Evolutionary conservation across 306 rosid genomes (phyloP).

Genomic region (Abrus precatorius): DNA sequence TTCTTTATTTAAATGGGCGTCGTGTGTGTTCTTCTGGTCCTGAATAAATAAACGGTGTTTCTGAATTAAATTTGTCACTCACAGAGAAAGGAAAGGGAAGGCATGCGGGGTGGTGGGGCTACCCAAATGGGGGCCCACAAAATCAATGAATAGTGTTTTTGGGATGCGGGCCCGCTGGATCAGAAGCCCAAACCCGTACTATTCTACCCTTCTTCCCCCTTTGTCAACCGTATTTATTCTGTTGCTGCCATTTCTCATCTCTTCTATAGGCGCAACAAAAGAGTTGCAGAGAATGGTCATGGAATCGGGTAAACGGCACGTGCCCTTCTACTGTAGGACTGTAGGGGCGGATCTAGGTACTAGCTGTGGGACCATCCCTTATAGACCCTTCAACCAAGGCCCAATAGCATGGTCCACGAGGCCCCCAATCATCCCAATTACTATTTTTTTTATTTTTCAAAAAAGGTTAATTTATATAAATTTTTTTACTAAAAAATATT

Average conservation of each 20-base stretch:
- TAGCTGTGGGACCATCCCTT: slow-evolving; percentile 52
- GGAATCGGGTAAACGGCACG: slow-evolving; percentile 47
- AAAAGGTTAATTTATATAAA: too few relatives aligned
- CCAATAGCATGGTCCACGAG: slow-evolving; percentile 51
- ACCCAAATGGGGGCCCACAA: slow-evolving; percentile 44
- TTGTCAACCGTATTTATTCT: slow-evolving; percentile 47
- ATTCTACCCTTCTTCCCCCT: slow-evolving; percentile 6
- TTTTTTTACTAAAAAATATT: too few relatives aligned
- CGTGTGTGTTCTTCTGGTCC: too few relatives aligned
- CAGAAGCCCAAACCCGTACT: slow-evolving; percentile 39
- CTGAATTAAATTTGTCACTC: slow-evolving; percentile 1
- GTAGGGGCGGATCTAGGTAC: slow-evolving; percentile 48
- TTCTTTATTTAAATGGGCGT: too few relatives aligned
- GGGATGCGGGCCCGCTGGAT: slow-evolving; percentile 37
- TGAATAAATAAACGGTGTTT: slow-evolving; percentile 5
- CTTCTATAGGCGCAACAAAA: slow-evolving; percentile 35
- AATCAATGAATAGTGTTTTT: slow-evolving; percentile 31
- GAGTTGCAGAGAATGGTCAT: slow-evolving; percentile 50
- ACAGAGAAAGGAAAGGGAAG: neutral
- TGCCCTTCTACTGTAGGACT: slow-evolving; percentile 26
- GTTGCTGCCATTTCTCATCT: slow-evolving; percentile 31
- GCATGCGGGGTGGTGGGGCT: slow-evolving; percentile 51
- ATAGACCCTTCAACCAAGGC: neutral
- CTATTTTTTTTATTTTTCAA: too few relatives aligned
- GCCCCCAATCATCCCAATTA: slow-evolving; percentile 36